Percentiles rank a stretch among this genome's conserved stretches.
phyloP scores from a whole-genome alignment of 1,284 basidiomycete genomes.

The Cryptococcus sp. region DNA sequence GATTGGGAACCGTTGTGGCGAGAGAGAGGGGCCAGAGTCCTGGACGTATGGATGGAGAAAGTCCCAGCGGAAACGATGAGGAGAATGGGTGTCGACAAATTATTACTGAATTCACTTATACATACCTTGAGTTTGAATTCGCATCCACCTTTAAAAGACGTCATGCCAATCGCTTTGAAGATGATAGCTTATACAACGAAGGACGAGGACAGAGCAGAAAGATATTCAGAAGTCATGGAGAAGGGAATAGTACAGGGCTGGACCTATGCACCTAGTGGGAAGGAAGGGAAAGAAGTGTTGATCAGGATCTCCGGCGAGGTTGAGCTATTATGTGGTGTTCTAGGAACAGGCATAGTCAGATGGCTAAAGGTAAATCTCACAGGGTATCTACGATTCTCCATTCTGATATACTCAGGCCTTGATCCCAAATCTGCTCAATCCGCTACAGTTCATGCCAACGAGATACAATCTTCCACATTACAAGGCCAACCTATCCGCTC shows the following conservation, averaged over 20 bases:
- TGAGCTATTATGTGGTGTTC: constrained; percentile 26
- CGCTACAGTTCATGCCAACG: constrained; percentile 37
- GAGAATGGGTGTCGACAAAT: constrained; percentile 40
- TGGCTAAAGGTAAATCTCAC: constrained; percentile 41
- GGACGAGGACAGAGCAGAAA: constrained; percentile 18
- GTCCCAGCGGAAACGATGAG: constrained; percentile 21
- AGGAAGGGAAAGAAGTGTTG: constrained; percentile 30
- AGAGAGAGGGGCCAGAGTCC: constrained; percentile 25
- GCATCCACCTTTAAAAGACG: constrained; percentile 27
- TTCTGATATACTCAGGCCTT: constrained; percentile 24
- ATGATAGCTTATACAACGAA: constrained; percentile 13
- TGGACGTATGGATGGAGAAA: constrained; percentile 29
- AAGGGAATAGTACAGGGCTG: constrained; percentile 34
- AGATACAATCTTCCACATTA: constrained; percentile 25
- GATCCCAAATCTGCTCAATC: constrained; percentile 39
- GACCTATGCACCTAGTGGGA: constrained; percentile 38
- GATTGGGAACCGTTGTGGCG: constrained; percentile 45
- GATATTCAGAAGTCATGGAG: constrained; percentile 36
- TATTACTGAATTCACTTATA: constrained; percentile 35
- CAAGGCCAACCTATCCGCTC: constrained; percentile 34
- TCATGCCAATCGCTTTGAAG: constrained; percentile 24
- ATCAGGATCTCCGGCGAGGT: constrained; percentile 29
- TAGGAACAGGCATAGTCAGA: constrained; percentile 34
- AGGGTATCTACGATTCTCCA: not conserved
- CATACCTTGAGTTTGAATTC: constrained; percentile 40